Base-by-base conservation (phyloP, 176 grass and related monocot genomes). In the Panicum miliaceum region DNA sequence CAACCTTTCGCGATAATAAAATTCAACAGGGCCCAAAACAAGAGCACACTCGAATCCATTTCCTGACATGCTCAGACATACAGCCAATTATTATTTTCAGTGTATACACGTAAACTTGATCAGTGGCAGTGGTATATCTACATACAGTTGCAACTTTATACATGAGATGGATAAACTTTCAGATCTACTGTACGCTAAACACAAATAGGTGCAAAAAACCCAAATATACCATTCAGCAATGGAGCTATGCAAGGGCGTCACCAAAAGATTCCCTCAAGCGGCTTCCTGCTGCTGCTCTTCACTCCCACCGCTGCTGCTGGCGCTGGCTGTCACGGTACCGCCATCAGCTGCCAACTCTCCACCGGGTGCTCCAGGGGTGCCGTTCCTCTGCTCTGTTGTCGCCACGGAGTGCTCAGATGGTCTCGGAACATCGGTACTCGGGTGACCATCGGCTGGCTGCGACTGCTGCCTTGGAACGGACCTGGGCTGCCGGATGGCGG, bases 401-500 rank as follows among this genome's bases (percentile, higher is more conserved):
- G 23, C 35, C 35, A 19, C 5, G 8, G 79, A 58, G 7, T 64
- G n/a, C 20, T 90, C 84, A 3, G 69, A 41, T 34, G 51, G 23
- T 84, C 72, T 81, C 6, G 15, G 47, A 10, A 26, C 81, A 66
- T 79, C 80, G 3, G 80, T 46, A 3, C 80, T 80, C 19, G 40
- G 77, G 12, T 8, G 80, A 32, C 46, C 80, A 70, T 87, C 89
- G 1, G 11, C 57, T 12, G 70, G 45, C 63, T 57, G 81, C 11
- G 43, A 19, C 16, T 77, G 75, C 89, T 83, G 92, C 84, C 75
- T 89, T 18, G 77, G 79, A 29, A 64, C 2, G 43, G 85, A 68
- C 75, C 90, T 94, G 11, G 83, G 83, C 15, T 93, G 96, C 8
- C 93, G 78, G 51, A 98, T 98, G 76, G 91, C 93, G 0, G 85